A percentile compares a stretch with the other conserved stretches of the same genome.
Evolutionary conservation across 805 yeast species (phyloP).

Genomic region (Alloascoidea africana): DNA sequence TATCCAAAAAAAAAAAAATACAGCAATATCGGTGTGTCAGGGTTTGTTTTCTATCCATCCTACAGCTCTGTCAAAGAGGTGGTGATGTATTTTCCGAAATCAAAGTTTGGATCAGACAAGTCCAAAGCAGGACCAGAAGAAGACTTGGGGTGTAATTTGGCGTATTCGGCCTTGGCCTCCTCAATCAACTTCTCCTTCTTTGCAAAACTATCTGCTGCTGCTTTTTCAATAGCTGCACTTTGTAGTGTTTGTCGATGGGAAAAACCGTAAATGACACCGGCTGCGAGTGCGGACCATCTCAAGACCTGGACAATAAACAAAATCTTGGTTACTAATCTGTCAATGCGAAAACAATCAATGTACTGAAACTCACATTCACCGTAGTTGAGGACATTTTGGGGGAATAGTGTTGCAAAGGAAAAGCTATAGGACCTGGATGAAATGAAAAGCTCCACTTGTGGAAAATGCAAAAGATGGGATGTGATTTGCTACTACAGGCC

Average conservation of each 20-base stretch:
- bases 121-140: constrained; percentile 28
- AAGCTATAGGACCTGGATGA: too few species aligned
- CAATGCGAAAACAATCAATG: too few species aligned
- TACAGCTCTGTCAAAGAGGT: too few species aligned
- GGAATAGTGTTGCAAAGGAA: too few species aligned
- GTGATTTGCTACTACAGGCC: too few species aligned
- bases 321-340: constrained; percentile 2
- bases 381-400: too few species aligned
- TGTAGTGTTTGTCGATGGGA: constrained; percentile 64
- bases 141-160: constrained; percentile 37
- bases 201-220: constrained; percentile 41
- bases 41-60: too few species aligned
- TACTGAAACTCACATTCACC: too few species aligned
- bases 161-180: constrained; percentile 83
- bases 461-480: constrained; percentile 3
- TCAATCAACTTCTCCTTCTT: constrained; percentile 61
- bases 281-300: constrained; percentile 83
- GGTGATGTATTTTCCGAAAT: constrained; percentile 36
- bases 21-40: too few species aligned
- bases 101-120: constrained; percentile 84
- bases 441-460: too few species aligned
- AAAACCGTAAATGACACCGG: constrained; percentile 84
- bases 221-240: constrained; percentile 39
- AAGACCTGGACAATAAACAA: constrained; percentile 37
- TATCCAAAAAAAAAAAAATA: too few species aligned